Base-by-base conservation (phyloP, 768 basidiomycete genomes). In the Boletus sp. region DNA sequence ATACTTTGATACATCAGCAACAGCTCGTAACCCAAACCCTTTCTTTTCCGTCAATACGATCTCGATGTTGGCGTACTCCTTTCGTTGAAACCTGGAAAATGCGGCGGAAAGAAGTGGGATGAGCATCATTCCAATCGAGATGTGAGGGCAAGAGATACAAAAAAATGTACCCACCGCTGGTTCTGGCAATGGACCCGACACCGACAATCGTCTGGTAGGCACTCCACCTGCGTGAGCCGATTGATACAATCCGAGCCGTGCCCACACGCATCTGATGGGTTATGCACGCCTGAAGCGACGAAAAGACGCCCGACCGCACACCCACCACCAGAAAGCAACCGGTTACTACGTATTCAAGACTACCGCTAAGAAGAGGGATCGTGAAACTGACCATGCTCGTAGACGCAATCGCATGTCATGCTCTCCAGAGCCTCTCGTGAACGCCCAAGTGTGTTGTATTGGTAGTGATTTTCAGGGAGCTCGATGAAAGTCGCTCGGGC, bases 11-110 rank as follows among this genome's bases (percentile, higher is more conserved):
- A 92, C 66, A 69, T 85, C 84, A 54, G 66, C 70, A 51, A 78
- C 88, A 21, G 93, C 91, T 51, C 97, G 81, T 6, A 99, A 75
- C 41, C 97, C 97, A 72, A 82, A 99, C 0, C 97, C 97, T 71
- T 99, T 99, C 80, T 87, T 89, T 70, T 95, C 91, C 11, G 97
- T 98, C 72, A 83, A 74, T 9, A 99, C 93, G 51, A 99, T 90
- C 56, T 95, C 84, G 53, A 98, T 88, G 46, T 81, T 73, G 14
- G 92, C 88, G 67, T 96, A 96, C 64, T 93, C 77, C 64, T 82
- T 87, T 35, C 81, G 83, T 62, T 95, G 89, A 72, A 98, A 98
- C 60, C 96, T 98, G 62, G 15, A 58, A 19, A 32, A 58, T 37
- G 43, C 47, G 5, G 40, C 30, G 51, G 38, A 48, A 41, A 45